Conservation (phyloP, 2,329 filamentous ascomycete genomes). For the Xylariaceae sp. region DNA sequence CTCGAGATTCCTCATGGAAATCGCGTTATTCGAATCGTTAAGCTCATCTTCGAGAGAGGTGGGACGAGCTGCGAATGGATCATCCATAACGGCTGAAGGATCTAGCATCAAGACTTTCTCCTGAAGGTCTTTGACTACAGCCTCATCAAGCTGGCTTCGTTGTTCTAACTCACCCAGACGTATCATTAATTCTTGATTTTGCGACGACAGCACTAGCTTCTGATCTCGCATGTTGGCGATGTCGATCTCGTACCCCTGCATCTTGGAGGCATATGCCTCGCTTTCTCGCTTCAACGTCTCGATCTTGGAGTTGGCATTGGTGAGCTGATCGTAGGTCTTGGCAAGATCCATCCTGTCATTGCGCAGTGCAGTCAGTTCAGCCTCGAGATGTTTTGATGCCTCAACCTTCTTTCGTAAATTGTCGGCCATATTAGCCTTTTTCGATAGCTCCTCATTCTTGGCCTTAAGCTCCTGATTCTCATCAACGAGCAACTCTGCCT, state of each 20-base stretch:
- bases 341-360: conserved; percentile 62
- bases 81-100: conserved; percentile 37
- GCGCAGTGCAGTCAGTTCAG: conserved; percentile 61
- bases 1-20: conserved; percentile 55
- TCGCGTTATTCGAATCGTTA: conserved; percentile 53
- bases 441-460: conserved; percentile 63
- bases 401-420: conserved; percentile 69
- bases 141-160: conserved; percentile 51
- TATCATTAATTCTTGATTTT: conserved; percentile 53
- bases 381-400: conserved; percentile 60
- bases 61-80: conserved; percentile 47
- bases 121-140: conserved; percentile 64
- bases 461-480: conserved; percentile 66
- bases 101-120: conserved; percentile 57
- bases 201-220: conserved; percentile 49
- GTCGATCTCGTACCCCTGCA: conserved; percentile 46
- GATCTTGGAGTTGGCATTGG: conserved; percentile 43
- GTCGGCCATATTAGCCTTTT: conserved; percentile 69
- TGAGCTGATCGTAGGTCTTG: conserved; percentile 47
- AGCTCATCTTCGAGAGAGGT: conserved; percentile 65
- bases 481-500: conserved; percentile 61
- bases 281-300: conserved; percentile 45
- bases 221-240: conserved; percentile 53
- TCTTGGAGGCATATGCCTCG: conserved; percentile 43
- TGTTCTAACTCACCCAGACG: conserved; percentile 44